Evolutionary conservation across 306 rosid species (phyloP).

Genomic region (Prunus davidiana): DNA sequence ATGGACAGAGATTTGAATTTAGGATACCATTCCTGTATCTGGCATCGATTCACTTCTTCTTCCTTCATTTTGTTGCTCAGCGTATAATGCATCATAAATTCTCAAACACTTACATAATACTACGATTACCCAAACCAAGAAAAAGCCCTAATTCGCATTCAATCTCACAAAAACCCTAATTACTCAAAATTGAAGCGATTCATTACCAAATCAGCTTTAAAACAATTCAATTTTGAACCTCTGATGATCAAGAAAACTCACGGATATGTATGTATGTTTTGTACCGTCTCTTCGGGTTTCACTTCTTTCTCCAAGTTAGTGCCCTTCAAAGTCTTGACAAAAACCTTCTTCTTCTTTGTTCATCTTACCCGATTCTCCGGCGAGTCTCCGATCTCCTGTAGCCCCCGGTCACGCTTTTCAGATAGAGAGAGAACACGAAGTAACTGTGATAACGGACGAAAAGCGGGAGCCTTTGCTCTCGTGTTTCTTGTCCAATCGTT

Average conservation of each 20-base stretch:
- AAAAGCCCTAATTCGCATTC: slow-evolving; percentile 25
- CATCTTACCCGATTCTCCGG: slow-evolving; percentile 20
- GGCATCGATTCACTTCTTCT: slow-evolving; percentile 64
- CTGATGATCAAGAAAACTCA: neutral
- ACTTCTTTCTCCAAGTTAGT: slow-evolving; percentile 65
- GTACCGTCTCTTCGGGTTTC: slow-evolving; percentile 42
- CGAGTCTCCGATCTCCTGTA: slow-evolving; percentile 16
- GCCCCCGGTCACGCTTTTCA: slow-evolving; percentile 17
- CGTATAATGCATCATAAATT: neutral
- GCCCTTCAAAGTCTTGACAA: slow-evolving; percentile 68
- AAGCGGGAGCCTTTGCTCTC: neutral
- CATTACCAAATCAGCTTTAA: neutral
- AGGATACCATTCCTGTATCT: slow-evolving; percentile 81
- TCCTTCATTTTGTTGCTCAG: slow-evolving; percentile 37
- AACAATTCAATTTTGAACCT: neutral
- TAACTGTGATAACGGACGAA: slow-evolving; percentile 1
- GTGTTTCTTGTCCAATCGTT: neutral
- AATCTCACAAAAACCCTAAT: slow-evolving; percentile 23
- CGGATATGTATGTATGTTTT: neutral
- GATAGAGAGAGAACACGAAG: neutral
- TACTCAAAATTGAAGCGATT: slow-evolving; percentile 6
- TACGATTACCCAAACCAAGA: neutral
- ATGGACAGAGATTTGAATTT: slow-evolving; percentile 59
- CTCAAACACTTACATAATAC: neutral
- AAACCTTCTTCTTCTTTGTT: slow-evolving; percentile 56